Conservation (phyloP, 306 rosid genomes). For the barrel medic (Medicago truncatula) region DNA sequence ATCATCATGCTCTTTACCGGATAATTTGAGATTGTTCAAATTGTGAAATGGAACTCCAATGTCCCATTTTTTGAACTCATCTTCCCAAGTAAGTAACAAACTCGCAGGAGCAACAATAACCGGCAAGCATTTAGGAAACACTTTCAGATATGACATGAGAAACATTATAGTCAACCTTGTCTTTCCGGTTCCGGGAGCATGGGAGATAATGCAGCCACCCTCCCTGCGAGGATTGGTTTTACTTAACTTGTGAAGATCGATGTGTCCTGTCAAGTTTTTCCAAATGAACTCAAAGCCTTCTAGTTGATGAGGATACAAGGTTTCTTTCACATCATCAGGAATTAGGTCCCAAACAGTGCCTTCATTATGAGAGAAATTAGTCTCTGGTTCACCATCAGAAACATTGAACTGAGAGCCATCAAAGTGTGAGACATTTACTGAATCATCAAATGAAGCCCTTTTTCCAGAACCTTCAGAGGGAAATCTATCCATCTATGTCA, state of each 20-base stretch:
- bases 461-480: neutral
- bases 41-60: conserved; percentile 42
- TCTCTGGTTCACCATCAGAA: neutral
- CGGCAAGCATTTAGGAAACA: conserved; percentile 44
- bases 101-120: conserved; percentile 50
- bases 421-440: neutral
- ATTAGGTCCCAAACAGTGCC: conserved; percentile 55
- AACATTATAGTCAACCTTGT: conserved; percentile 49
- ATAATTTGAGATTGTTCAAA: conserved; percentile 38
- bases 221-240: conserved; percentile 3
- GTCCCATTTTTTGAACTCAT: conserved; percentile 52
- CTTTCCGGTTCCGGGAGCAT: conserved; percentile 57
- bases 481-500: conserved; percentile 35
- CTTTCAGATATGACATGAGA: conserved; percentile 44
- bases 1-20: conserved; percentile 36
- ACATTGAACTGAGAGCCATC: conserved; percentile 15
- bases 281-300: conserved; percentile 57
- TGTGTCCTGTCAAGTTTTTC: conserved; percentile 46
- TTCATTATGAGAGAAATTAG: neutral
- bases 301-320: conserved; percentile 49
- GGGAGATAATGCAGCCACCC: conserved; percentile 55
- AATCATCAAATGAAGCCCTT: neutral
- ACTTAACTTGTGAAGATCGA: conserved; percentile 28
- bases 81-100: conserved; percentile 51
- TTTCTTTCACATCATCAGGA: conserved; percentile 39